Evolutionary conservation across 768 basidiomycete genomes (phyloP).

Genomic region (Lactarius indigo): DNA sequence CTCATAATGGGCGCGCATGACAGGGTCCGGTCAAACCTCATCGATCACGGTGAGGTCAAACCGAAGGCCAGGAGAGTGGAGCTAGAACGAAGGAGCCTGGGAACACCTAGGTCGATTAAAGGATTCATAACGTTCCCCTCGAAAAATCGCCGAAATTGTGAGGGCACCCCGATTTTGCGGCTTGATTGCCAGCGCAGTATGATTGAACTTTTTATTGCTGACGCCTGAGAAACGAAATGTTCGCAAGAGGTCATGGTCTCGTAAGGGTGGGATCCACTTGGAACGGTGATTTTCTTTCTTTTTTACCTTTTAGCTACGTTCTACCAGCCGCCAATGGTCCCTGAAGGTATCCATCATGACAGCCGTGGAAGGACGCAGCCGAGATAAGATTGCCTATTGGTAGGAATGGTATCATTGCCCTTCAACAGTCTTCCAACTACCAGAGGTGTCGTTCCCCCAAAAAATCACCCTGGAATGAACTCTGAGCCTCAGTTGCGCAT

Average conservation of each 20-base stretch:
- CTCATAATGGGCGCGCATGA: background rate
- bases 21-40: background rate
- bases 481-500: conserved; percentile 9
- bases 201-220: background rate
- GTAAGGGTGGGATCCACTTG: background rate
- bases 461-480: background rate
- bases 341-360: background rate
- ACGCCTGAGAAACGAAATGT: background rate
- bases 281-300: background rate
- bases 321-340: background rate
- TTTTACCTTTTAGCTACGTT: conserved; percentile 7
- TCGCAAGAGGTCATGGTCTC: background rate
- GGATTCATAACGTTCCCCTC: background rate
- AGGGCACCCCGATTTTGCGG: background rate
- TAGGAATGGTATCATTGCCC: background rate
- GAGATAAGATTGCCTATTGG: conserved; percentile 18
- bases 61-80: background rate
- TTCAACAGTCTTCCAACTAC: background rate
- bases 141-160: background rate
- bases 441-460: background rate
- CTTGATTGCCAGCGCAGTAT: background rate
- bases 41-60: conserved; percentile 3
- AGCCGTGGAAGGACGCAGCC: background rate
- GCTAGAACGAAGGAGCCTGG: background rate
- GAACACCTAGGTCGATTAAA: background rate